phyloP scores from a whole-genome alignment of 129 eudicot species.

The Arctium minus region DNA sequence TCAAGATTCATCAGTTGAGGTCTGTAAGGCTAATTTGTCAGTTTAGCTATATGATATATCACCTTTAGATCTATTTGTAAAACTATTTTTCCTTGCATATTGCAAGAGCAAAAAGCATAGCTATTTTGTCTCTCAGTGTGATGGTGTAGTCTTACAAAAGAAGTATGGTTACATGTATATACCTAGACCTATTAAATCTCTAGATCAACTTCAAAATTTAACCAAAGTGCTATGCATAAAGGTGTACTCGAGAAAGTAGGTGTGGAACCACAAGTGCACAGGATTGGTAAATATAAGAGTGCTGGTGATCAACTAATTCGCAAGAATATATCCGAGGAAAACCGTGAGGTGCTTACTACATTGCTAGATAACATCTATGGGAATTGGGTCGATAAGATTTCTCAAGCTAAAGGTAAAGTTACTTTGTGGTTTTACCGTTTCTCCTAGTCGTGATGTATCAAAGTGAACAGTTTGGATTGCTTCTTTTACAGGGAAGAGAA shows the following conservation, averaged over 20 bases:
- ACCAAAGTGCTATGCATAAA: slow-evolving; percentile 19
- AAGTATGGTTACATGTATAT: not conserved
- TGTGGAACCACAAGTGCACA: slow-evolving; percentile 77
- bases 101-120: not conserved
- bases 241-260: slow-evolving; percentile 87
- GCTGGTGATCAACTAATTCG: slow-evolving; percentile 75
- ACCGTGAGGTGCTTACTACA: slow-evolving; percentile 78
- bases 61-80: not conserved
- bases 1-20: not conserved
- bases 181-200: not conserved
- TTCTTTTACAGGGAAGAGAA: slow-evolving; percentile 54
- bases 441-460: slow-evolving; percentile 9
- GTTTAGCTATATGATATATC: not conserved
- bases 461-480: slow-evolving; percentile 1
- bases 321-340: slow-evolving; percentile 72
- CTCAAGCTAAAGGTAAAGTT: slow-evolving; percentile 57
- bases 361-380: slow-evolving; percentile 72
- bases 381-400: slow-evolving; percentile 73
- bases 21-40: not conserved
- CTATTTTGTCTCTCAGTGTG: not conserved
- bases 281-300: slow-evolving; percentile 93
- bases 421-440: slow-evolving; percentile 5
- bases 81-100: not conserved
- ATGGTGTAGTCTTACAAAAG: not conserved
- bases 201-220: slow-evolving; percentile 6